phyloP scores from a whole-genome alignment of 352 stramenopile species.

The Pythium phragmitis region DNA sequence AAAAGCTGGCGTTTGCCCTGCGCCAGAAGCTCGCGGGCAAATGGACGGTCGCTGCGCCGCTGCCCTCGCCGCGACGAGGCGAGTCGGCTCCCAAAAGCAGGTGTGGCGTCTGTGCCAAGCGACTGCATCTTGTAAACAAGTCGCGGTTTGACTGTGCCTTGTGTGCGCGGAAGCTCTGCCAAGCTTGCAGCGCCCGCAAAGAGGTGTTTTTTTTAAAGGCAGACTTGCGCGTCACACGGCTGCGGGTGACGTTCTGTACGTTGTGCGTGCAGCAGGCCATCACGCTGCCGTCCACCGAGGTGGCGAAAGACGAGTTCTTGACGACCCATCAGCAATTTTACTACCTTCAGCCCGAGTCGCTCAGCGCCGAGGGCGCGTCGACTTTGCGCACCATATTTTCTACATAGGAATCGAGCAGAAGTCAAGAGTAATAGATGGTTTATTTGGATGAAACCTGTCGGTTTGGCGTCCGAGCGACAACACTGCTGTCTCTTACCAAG shows the following conservation, averaged over 20 bases:
- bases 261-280: constrained; percentile 18
- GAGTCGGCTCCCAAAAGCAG: no score
- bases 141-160: constrained; percentile 13
- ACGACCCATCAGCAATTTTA: constrained; percentile 15
- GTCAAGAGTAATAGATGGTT: no score
- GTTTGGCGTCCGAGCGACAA: no score
- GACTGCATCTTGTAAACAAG: constrained; percentile 14
- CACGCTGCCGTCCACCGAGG: constrained; percentile 9
- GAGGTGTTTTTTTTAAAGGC: constrained; percentile 10
- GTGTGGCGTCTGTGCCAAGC: constrained; percentile 14
- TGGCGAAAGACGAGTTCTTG: constrained; percentile 17
- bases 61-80: not conserved
- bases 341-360: not conserved
- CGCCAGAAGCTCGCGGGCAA: not conserved
- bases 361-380: no score
- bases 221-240: constrained; percentile 2
- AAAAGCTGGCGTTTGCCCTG: constrained; percentile 18
- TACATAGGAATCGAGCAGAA: no score
- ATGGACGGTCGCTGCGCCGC: constrained; percentile 13
- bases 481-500: no score
- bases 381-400: no score
- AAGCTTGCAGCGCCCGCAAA: constrained; percentile 16
- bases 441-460: no score
- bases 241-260: constrained; percentile 18
- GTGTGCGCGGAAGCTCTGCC: constrained; percentile 11